phyloP scores from a whole-genome alignment of 148 eudicot species.

The Salicornia ramosissima region DNA sequence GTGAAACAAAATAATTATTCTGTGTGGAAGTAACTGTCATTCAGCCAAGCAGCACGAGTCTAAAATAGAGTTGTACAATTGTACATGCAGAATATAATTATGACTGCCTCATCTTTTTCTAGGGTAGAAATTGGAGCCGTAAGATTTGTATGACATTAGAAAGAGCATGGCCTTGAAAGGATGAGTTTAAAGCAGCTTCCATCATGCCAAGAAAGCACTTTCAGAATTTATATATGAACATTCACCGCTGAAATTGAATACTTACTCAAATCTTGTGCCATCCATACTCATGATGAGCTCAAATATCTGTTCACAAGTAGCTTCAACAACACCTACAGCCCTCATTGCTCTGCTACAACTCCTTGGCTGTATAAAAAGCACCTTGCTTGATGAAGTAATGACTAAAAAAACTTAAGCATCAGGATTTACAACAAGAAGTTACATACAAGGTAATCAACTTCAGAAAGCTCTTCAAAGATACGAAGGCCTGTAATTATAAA shows the following conservation, averaged over 20 bases:
- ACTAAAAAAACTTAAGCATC: conserved; percentile 4
- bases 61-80: neutral
- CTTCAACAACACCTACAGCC: conserved; percentile 98
- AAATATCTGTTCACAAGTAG: conserved; percentile 93
- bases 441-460: conserved; percentile 94
- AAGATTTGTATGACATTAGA: neutral
- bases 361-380: conserved; percentile 66
- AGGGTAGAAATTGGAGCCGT: neutral
- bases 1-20: neutral
- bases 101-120: neutral
- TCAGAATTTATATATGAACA: neutral
- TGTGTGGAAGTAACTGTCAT: no score
- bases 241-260: conserved; percentile 14
- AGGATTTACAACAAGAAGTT: conserved; percentile 8
- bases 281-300: conserved; percentile 99
- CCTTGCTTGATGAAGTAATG: conserved; percentile 10
- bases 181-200: neutral
- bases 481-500: conserved; percentile 72
- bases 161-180: neutral
- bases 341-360: conserved; percentile 99
- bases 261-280: conserved; percentile 95
- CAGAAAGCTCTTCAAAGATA: conserved; percentile 95
- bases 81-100: neutral
- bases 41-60: neutral
- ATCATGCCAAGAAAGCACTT: neutral